phyloP scores from a whole-genome alignment of 2,329 filamentous ascomycete species.

The Penicillium sp. region DNA sequence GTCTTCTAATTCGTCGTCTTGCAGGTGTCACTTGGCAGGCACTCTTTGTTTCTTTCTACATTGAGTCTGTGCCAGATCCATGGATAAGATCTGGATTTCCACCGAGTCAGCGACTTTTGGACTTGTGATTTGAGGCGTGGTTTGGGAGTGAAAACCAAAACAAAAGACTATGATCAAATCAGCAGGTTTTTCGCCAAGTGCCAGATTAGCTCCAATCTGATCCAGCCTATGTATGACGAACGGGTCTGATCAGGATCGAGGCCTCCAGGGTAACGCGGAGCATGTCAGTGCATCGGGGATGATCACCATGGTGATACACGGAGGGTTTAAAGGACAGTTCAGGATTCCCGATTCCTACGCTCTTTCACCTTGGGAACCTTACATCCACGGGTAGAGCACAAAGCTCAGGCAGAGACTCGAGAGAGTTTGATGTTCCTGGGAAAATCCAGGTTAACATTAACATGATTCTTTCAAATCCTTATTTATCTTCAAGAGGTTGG shows the following conservation, averaged over 20 bases:
- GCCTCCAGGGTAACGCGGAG: slow-evolving; percentile 13
- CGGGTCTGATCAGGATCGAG: slow-evolving; percentile 10
- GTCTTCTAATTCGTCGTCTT: neutral
- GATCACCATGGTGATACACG: slow-evolving; percentile 13
- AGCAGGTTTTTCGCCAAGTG: neutral
- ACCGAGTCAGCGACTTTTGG: neutral
- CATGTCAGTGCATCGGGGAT: neutral
- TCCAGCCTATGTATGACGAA: slow-evolving; percentile 11
- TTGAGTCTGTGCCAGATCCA: neutral
- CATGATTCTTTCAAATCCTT: neutral
- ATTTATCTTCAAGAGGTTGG: neutral
- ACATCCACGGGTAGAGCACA: neutral
- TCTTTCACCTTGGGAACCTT: neutral
- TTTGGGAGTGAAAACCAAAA: neutral
- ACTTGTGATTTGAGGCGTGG: neutral
- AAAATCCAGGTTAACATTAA: neutral
- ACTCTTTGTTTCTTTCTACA: neutral
- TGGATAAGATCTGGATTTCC: neutral
- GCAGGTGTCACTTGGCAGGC: neutral
- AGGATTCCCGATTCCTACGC: neutral
- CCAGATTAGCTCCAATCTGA: neutral
- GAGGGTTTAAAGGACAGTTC: slow-evolving; percentile 7
- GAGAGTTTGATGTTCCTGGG: slow-evolving; percentile 5
- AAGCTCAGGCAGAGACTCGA: neutral
- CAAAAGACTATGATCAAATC: neutral